Conservation (phyloP, 2,329 filamentous ascomycete species). For the Microcyclospora pomicola region DNA sequence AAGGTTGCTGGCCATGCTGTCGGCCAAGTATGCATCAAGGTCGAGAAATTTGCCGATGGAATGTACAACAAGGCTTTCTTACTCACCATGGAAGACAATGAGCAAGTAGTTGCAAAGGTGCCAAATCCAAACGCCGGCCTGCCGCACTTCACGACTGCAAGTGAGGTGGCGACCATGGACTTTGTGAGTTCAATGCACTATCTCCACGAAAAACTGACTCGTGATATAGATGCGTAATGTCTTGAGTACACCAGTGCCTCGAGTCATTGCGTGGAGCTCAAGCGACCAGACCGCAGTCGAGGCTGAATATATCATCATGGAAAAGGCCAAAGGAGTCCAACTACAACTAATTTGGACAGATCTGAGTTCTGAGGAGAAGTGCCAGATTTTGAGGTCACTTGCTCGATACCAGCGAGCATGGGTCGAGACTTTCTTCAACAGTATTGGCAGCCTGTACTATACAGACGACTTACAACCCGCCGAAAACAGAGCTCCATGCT, state of each 20-base stretch:
- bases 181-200: slow-evolving; percentile 7
- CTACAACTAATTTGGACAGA: slow-evolving; percentile 5
- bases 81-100: slow-evolving; percentile 24
- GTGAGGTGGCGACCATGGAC: slow-evolving; percentile 26
- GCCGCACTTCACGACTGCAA: slow-evolving; percentile 24
- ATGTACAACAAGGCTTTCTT: slow-evolving; percentile 21
- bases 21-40: not conserved
- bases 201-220: no score
- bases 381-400: slow-evolving; percentile 18
- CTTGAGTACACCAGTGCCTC: slow-evolving; percentile 6
- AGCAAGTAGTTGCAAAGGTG: slow-evolving; percentile 24
- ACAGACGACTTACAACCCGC: slow-evolving; percentile 13
- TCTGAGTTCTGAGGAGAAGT: slow-evolving; percentile 5
- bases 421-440: slow-evolving; percentile 15
- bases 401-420: slow-evolving; percentile 15
- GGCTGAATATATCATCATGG: slow-evolving; percentile 9
- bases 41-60: not conserved
- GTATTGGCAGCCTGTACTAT: slow-evolving; percentile 24
- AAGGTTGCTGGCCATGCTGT: not conserved
- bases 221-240: slow-evolving; percentile 1
- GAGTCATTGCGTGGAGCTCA: slow-evolving; percentile 4
- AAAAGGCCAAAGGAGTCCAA: slow-evolving; percentile 12
- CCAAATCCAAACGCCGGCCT: slow-evolving; percentile 25
- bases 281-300: slow-evolving; percentile 4
- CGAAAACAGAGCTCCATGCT: no score